Evolutionary conservation across 2,329 filamentous ascomycete genomes (phyloP), one percentile per base, ranked within the genome.

Genomic region (Aspergillus persii): DNA sequence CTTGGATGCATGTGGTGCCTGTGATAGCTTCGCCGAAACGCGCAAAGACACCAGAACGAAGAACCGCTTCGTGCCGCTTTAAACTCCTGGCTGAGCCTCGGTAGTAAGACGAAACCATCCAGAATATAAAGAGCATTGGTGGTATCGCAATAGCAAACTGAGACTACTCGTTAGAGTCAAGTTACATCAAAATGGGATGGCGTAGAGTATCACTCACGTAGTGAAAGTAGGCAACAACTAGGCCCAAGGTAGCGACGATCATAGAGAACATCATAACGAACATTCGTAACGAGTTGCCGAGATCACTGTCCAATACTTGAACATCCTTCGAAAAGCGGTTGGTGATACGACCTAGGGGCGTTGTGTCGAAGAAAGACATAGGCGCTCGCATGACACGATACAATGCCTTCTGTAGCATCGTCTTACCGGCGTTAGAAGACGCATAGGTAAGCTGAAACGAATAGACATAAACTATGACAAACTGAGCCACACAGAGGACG

Each of bases 311-410:
- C 92, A 98, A 96, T 58, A 95, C 91, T 70, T 97, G 92, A 46
- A 98, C 90, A 70, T 99, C 95, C 66, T 94, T 89, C 33, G 92
- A 96, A 77, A 98, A 98, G 15, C 95, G 90, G 74, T 98, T 98
- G 26, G 92, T 96, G 73, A 98, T 97, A 41, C 94, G 89, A 23
- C 95, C 95, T 1, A 98, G 83, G 0, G 95, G 95, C 0, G 95
- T 98, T 0, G 95, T 98, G 69, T 99, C 95, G 77, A 98, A 98
- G 79, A 98, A 98, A 4, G 90, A 89, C 92, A 89, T 88, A 1
- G 87, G 87, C 3, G 87, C 86, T 50, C 86, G 80, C 8, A 89
- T 74, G 0, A 95, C 91, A 15, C 90, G 84, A 8, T 83, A 86
- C 68, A 98, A 90, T 6, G 95, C 94, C 39, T 86, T 82, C 31